Conservation (phyloP, 2,329 filamentous ascomycete species). For the Colletotrichum cuscutae region DNA sequence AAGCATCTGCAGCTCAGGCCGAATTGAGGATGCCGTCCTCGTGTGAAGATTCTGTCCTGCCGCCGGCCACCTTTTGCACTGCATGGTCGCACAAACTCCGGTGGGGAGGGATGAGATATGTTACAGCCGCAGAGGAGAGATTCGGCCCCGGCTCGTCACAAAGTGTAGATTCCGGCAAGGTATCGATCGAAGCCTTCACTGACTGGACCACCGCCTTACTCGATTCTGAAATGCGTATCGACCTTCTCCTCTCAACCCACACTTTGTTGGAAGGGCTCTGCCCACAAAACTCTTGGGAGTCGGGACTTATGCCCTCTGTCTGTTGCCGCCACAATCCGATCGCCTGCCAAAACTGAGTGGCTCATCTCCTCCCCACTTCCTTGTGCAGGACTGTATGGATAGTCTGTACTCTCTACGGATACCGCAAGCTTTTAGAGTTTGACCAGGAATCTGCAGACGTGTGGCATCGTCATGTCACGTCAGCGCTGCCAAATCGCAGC, state of each 20-base stretch:
- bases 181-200: constrained; percentile 1
- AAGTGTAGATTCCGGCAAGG: neutral
- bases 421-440: constrained; percentile 20
- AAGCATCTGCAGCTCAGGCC: no score
- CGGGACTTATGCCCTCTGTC: neutral
- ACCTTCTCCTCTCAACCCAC: constrained; percentile 1
- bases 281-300: no score
- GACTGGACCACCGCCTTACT: constrained; percentile 16
- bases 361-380: neutral
- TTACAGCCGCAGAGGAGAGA: constrained; percentile 19
- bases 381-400: neutral
- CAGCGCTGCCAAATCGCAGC: constrained; percentile 15
- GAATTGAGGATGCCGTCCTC: neutral
- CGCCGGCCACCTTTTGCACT: neutral
- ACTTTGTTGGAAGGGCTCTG: neutral
- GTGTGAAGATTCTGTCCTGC: neutral
- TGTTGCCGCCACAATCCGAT: constrained; percentile 8
- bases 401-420: no score
- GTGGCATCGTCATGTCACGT: constrained; percentile 12
- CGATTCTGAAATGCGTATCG: neutral
- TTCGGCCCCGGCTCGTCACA: constrained; percentile 9
- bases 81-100: constrained; percentile 8
- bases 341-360: constrained; percentile 8
- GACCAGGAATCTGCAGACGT: constrained; percentile 20
- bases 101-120: constrained; percentile 1